Conservation (phyloP, 2,329 filamentous ascomycete genomes). For the Penicillium capsulatum region DNA sequence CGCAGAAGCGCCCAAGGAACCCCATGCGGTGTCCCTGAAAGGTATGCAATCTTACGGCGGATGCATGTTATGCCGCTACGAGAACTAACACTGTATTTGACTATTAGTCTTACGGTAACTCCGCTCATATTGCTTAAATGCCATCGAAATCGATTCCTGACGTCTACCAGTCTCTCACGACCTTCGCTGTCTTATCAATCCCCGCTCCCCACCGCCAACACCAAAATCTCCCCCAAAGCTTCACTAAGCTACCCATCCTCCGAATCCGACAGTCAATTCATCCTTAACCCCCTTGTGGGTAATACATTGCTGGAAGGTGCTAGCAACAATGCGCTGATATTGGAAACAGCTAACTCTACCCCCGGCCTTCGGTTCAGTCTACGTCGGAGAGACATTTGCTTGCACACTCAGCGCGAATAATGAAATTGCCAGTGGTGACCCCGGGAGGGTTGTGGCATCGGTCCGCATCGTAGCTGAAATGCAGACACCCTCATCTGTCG, state of each 20-base stretch:
- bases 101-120: background rate
- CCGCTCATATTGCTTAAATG: too few species aligned
- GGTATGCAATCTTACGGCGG: slow-evolving; percentile 38
- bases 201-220: slow-evolving; percentile 43
- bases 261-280: slow-evolving; percentile 49
- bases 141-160: slow-evolving; percentile 18
- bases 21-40: slow-evolving; percentile 74
- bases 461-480: slow-evolving; percentile 87
- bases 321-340: slow-evolving; percentile 11
- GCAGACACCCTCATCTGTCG: slow-evolving; percentile 78
- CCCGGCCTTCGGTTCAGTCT: slow-evolving; percentile 86
- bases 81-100: background rate
- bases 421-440: slow-evolving; percentile 53
- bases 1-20: slow-evolving; percentile 59
- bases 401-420: slow-evolving; percentile 97
- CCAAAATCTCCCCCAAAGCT: slow-evolving; percentile 56
- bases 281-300: slow-evolving; percentile 53
- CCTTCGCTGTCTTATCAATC: slow-evolving; percentile 50
- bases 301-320: background rate
- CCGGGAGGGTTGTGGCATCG: slow-evolving; percentile 58
- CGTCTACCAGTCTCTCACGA: slow-evolving; percentile 64
- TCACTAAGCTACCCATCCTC: slow-evolving; percentile 67
- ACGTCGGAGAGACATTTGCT: slow-evolving; percentile 90
- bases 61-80: too few species aligned
- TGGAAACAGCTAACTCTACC: slow-evolving; percentile 66